phyloP scores from a whole-genome alignment of 2,329 filamentous ascomycete genomes.

The Dothistroma septosporum region DNA sequence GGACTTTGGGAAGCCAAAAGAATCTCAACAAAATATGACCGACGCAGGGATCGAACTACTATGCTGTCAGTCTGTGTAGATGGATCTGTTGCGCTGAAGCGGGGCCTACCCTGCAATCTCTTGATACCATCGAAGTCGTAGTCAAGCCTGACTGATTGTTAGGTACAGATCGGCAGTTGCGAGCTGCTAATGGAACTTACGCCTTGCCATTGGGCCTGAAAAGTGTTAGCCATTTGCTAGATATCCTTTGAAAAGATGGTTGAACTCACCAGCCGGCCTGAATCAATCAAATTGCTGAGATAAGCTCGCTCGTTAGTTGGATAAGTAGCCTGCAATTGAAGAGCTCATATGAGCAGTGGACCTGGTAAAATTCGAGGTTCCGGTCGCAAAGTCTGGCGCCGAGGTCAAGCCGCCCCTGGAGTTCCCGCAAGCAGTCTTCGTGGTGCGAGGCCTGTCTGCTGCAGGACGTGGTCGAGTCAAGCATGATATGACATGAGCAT shows the following conservation, averaged over 20 bases:
- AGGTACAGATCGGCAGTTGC: not conserved
- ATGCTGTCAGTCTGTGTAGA: not conserved
- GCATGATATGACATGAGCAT: not conserved
- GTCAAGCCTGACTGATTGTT: constrained; percentile 43
- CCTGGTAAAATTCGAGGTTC: not conserved
- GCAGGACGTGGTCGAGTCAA: not conserved
- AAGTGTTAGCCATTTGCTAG: not conserved
- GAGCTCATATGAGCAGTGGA: not conserved
- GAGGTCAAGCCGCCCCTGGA: not conserved
- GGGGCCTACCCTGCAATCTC: not conserved
- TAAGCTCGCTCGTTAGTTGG: not conserved
- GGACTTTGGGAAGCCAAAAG: not conserved
- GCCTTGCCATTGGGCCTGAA: too few species aligned
- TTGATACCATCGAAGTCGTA: constrained; percentile 37
- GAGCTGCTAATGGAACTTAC: not conserved
- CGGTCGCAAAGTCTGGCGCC: not conserved
- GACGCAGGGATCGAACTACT: not conserved
- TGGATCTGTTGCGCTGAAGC: not conserved
- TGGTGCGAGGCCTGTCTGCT: not conserved
- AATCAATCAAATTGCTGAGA: not conserved
- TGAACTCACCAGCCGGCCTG: not conserved
- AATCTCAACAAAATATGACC: not conserved
- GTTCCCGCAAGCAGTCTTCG: not conserved
- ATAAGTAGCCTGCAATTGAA: not conserved
- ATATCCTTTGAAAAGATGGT: not conserved